A percentile compares a stretch with the other conserved stretches of the same genome.
phyloP scores from a whole-genome alignment of 1,139 yeast species.

The Candida frijolesensis region DNA sequence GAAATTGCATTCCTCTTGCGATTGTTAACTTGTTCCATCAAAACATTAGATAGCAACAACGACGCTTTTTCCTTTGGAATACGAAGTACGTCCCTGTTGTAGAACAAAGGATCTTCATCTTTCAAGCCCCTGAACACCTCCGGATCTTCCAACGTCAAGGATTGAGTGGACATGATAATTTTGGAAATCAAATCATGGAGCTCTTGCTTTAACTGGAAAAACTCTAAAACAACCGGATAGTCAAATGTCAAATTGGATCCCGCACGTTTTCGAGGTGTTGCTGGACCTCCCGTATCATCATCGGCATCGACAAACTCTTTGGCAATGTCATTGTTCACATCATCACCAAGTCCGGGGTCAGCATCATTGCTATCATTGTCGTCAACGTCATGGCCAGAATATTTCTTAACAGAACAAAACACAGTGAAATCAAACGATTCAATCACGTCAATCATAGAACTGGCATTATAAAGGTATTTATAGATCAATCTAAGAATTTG shows the following conservation, averaged over 20 bases:
- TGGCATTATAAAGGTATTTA: conserved; percentile 51
- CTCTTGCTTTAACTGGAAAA: conserved; percentile 73
- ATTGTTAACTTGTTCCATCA: conserved; percentile 43
- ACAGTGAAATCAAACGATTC: conserved; percentile 68
- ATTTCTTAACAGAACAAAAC: conserved; percentile 43
- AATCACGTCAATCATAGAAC: conserved; percentile 52
- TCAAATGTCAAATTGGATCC: conserved; percentile 44
- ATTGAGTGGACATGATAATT: conserved; percentile 69
- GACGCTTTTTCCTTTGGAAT: conserved; percentile 56
- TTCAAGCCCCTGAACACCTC: conserved; percentile 67
- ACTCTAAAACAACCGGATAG: conserved; percentile 70
- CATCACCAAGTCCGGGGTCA: neutral
- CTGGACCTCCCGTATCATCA: neutral
- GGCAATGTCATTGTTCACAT: conserved; percentile 2
- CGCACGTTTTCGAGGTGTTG: conserved; percentile 3
- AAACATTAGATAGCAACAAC: conserved; percentile 43
- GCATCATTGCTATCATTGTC: conserved; percentile 14
- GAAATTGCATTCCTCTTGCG: conserved; percentile 44
- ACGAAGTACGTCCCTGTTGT: conserved; percentile 40
- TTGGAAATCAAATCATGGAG: conserved; percentile 65
- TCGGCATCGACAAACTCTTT: neutral
- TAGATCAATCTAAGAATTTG: conserved; percentile 55
- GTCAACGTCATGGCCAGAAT: conserved; percentile 22
- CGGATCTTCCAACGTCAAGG: conserved; percentile 71
- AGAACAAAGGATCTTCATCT: conserved; percentile 54